phyloP scores from a whole-genome alignment of 345 rosid genomes.

The Eutrema yunnanense region DNA sequence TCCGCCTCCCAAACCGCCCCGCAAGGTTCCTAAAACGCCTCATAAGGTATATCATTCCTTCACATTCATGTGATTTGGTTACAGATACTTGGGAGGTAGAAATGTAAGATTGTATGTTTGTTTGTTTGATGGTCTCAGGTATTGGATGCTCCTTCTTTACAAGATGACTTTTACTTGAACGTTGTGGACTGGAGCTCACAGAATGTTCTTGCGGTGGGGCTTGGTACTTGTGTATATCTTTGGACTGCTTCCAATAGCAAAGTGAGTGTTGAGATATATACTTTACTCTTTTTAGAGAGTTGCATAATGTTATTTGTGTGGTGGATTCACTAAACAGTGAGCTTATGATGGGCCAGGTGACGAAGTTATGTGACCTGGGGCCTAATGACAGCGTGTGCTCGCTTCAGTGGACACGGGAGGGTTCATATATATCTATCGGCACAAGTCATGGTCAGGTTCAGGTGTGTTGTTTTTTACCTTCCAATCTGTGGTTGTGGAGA shows the following conservation, averaged over 20 bases:
- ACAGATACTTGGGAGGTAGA: background rate
- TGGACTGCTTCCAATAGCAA: slow-evolving; percentile 98
- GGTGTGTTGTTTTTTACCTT: slow-evolving; percentile 38
- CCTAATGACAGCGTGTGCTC: slow-evolving; percentile 80
- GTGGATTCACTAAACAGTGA: background rate
- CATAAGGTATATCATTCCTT: slow-evolving; percentile 53
- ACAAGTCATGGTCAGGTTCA: slow-evolving; percentile 85
- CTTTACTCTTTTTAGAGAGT: background rate
- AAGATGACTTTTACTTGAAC: slow-evolving; percentile 95
- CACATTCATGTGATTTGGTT: background rate
- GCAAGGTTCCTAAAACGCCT: slow-evolving; percentile 96
- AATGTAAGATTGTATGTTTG: background rate
- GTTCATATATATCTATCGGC: slow-evolving; percentile 88
- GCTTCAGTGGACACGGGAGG: slow-evolving; percentile 95
- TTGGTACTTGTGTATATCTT: slow-evolving; percentile 93
- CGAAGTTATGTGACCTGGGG: slow-evolving; percentile 88
- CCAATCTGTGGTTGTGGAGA: background rate
- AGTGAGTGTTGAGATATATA: slow-evolving; percentile 38
- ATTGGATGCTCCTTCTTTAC: slow-evolving; percentile 94
- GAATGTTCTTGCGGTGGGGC: slow-evolving; percentile 91
- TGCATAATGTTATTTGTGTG: background rate
- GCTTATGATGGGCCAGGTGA: slow-evolving; percentile 49
- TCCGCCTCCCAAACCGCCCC: slow-evolving; percentile 76
- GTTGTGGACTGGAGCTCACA: slow-evolving; percentile 99
- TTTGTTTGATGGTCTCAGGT: slow-evolving; percentile 42